Evolutionary conservation across 2,329 filamentous ascomycete genomes (phyloP).

Genomic region (Cytospora paraplurivora): DNA sequence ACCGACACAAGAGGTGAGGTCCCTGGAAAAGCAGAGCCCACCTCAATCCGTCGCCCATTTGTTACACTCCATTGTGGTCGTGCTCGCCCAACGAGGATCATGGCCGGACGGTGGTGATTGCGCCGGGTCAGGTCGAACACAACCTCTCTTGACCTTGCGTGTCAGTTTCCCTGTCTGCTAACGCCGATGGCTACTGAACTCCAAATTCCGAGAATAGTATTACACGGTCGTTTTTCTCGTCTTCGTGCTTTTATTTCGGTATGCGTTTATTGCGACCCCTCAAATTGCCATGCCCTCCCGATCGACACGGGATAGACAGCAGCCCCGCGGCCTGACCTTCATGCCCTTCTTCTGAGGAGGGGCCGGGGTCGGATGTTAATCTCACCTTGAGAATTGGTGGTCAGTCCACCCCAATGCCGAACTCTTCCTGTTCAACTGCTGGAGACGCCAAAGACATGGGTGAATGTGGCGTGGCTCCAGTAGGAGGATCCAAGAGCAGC

Average conservation of each 20-base stretch:
- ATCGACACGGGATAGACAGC: not conserved
- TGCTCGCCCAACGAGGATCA: too few species aligned
- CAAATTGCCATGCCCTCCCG: not conserved
- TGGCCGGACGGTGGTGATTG: too few species aligned
- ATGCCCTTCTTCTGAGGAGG: too few species aligned
- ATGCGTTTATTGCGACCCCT: not conserved
- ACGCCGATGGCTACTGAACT: not conserved
- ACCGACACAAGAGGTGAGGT: not conserved
- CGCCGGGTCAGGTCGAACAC: too few species aligned
- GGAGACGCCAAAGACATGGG: conserved; percentile 21
- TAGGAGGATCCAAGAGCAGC: conserved; percentile 43
- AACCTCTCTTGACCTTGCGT: not conserved
- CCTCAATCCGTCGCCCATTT: not conserved
- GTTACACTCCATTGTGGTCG: not conserved
- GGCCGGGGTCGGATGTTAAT: too few species aligned
- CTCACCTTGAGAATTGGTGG: not conserved
- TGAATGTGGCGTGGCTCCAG: conserved; percentile 11
- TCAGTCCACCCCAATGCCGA: not conserved
- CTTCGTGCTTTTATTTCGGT: not conserved
- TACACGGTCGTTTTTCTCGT: not conserved
- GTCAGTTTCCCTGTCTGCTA: not conserved
- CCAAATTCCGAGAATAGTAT: not conserved
- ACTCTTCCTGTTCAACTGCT: not conserved
- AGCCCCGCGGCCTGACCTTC: too few species aligned
- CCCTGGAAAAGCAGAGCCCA: not conserved